phyloP scores from a whole-genome alignment of 163 green algal species.

The Volvox carteri region DNA sequence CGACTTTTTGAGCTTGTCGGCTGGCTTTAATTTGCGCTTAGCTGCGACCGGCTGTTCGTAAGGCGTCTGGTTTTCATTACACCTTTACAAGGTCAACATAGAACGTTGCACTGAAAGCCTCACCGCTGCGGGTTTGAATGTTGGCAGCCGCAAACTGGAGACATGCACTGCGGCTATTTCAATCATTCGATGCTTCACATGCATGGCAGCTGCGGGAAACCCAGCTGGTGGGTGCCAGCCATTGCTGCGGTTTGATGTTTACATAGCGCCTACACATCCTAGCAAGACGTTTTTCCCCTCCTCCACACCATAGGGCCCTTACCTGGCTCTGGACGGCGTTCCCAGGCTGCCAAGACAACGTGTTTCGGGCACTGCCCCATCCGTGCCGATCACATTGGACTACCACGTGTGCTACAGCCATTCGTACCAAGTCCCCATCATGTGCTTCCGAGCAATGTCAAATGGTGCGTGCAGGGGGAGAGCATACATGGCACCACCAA shows the following conservation, averaged over 20 bases:
- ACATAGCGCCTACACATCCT: neutral
- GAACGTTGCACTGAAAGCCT: too few relatives aligned
- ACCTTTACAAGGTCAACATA: too few relatives aligned
- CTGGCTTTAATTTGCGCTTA: conserved; percentile 39
- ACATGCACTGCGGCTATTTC: neutral
- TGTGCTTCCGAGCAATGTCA: conserved; percentile 9
- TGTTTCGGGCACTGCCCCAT: too few relatives aligned
- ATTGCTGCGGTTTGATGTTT: neutral
- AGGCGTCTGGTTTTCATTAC: too few relatives aligned
- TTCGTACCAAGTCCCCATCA: conserved; percentile 42
- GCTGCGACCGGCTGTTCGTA: too few relatives aligned
- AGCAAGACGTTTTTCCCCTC: neutral
- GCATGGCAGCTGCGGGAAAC: conserved; percentile 45
- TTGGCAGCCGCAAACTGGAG: conserved; percentile 9
- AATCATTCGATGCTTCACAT: neutral
- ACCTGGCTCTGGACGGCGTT: conserved; percentile 24
- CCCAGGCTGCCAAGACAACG: neutral
- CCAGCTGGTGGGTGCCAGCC: neutral
- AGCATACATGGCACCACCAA: too few relatives aligned
- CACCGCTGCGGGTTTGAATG: too few relatives aligned
- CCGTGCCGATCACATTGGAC: neutral
- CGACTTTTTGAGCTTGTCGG: conserved; percentile 51
- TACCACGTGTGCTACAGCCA: conserved; percentile 50
- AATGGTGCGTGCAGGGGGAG: conserved; percentile 18
- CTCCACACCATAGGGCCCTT: conserved; percentile 6